Conservation (phyloP, 495 filamentous ascomycete species). For the Penicillium bialowiezense region DNA sequence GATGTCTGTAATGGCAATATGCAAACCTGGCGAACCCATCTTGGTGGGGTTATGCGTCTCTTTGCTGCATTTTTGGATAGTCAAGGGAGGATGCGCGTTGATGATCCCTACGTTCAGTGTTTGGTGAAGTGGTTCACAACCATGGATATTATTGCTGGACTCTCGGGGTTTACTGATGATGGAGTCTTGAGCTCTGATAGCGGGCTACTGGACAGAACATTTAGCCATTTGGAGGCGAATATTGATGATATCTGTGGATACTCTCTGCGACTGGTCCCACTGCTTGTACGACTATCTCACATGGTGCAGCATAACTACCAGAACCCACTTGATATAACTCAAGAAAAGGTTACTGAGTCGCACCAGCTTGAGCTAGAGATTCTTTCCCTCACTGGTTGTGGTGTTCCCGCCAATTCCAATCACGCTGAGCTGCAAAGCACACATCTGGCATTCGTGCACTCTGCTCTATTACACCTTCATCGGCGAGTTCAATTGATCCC, state of each 20-base stretch:
- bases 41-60: slow-evolving; percentile 24
- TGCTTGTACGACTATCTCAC: slow-evolving; percentile 17
- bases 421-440: slow-evolving; percentile 24
- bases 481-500: slow-evolving; percentile 23
- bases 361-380: slow-evolving; percentile 17
- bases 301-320: slow-evolving; percentile 6
- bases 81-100: neutral
- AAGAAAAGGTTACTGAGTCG: neutral
- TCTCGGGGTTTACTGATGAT: slow-evolving; percentile 16
- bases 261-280: slow-evolving; percentile 25
- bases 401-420: neutral
- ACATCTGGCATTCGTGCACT: slow-evolving; percentile 30
- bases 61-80: slow-evolving; percentile 17
- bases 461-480: slow-evolving; percentile 32
- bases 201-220: slow-evolving; percentile 3
- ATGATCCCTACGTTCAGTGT: slow-evolving; percentile 17
- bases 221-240: neutral
- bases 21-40: slow-evolving; percentile 28
- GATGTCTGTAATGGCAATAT: slow-evolving; percentile 38
- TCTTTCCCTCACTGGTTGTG: slow-evolving; percentile 7
- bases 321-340: neutral
- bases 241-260: slow-evolving; percentile 36
- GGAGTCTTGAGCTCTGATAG: neutral
- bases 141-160: slow-evolving; percentile 26
- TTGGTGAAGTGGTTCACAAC: slow-evolving; percentile 34